Conservation (phyloP, 2,329 filamentous ascomycete genomes). For the Trichoderma sp. region DNA sequence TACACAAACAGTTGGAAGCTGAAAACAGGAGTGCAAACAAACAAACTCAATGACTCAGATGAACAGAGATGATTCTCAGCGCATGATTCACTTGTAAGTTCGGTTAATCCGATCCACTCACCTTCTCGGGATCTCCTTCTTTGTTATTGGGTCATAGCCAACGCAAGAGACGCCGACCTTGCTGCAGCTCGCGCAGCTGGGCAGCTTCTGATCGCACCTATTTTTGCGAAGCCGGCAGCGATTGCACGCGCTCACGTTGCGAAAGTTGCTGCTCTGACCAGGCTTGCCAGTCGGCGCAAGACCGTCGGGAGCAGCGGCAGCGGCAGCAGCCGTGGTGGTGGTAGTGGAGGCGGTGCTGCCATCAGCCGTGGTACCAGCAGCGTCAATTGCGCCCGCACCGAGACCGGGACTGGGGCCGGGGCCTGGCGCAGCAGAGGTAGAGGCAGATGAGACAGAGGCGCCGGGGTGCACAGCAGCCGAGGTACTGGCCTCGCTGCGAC, state of each 20-base stretch:
- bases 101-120: constrained; percentile 55
- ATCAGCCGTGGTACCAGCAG: constrained; percentile 6
- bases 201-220: constrained; percentile 89
- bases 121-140: constrained; percentile 90
- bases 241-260: constrained; percentile 93
- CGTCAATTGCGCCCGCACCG: constrained; percentile 32
- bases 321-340: constrained; percentile 33
- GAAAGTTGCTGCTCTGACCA: constrained; percentile 69
- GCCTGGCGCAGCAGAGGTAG: constrained; percentile 46
- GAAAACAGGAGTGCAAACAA: background rate
- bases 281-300: constrained; percentile 47
- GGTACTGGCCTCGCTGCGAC: constrained; percentile 16
- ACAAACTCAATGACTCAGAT: background rate
- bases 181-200: constrained; percentile 87
- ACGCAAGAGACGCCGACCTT: constrained; percentile 92
- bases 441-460: constrained; percentile 22
- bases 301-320: constrained; percentile 29
- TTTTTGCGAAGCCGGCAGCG: constrained; percentile 91
- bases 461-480: constrained; percentile 11
- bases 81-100: background rate
- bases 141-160: constrained; percentile 94
- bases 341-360: background rate
- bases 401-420: constrained; percentile 67
- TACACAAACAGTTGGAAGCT: background rate
- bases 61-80: background rate